Conservation (phyloP, 2,329 filamentous ascomycete species). For the Fusarium sarcochroum region DNA sequence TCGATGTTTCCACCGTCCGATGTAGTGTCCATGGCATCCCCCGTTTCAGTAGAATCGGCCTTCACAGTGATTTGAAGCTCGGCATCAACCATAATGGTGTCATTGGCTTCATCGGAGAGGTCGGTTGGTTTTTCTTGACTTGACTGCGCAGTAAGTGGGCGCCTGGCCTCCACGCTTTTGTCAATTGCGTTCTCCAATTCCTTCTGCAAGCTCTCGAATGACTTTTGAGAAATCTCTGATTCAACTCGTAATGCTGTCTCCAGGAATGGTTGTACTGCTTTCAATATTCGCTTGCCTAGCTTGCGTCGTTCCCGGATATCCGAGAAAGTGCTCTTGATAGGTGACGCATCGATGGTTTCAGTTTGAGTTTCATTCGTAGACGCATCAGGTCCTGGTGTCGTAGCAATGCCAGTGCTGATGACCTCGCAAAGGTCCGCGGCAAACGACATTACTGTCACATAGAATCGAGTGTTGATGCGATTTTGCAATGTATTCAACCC, state of each 20-base stretch:
- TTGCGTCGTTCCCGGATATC: constrained; percentile 87
- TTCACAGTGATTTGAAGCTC: constrained; percentile 63
- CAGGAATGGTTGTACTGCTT: constrained; percentile 81
- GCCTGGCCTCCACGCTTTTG: constrained; percentile 71
- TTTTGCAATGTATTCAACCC: constrained; percentile 65
- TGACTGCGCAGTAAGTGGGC: constrained; percentile 53
- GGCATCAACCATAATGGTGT: constrained; percentile 68
- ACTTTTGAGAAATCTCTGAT: constrained; percentile 80
- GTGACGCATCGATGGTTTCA: constrained; percentile 63
- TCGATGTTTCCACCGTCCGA: constrained; percentile 60
- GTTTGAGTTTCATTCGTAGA: constrained; percentile 48
- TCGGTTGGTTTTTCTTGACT: constrained; percentile 57
- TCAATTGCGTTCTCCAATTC: constrained; percentile 83
- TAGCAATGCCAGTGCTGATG: constrained; percentile 67
- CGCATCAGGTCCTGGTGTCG: constrained; percentile 50
- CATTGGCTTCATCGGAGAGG: constrained; percentile 58
- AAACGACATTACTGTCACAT: constrained; percentile 71
- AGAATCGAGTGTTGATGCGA: constrained; percentile 68
- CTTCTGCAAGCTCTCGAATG: constrained; percentile 77
- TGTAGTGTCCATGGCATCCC: constrained; percentile 54
- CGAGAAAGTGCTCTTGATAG: constrained; percentile 65
- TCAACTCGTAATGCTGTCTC: constrained; percentile 85
- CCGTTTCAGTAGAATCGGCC: constrained; percentile 45
- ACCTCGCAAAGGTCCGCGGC: constrained; percentile 69
- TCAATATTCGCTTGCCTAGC: constrained; percentile 90